Conservation (phyloP, 2,329 filamentous ascomycete genomes). For the Apiospora koreana region DNA sequence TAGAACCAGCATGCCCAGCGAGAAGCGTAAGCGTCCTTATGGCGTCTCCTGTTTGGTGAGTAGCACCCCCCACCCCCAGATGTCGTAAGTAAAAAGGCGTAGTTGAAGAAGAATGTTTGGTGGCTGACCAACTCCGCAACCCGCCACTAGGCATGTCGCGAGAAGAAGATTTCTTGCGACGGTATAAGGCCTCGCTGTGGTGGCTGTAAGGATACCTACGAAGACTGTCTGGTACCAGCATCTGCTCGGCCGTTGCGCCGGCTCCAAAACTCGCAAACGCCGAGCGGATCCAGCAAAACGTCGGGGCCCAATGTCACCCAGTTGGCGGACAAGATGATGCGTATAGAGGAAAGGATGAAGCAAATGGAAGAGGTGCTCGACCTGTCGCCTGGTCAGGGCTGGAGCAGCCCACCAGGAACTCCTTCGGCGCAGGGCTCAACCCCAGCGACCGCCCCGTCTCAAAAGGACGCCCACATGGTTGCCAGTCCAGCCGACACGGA, state of each 20-base stretch:
- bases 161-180: conserved; percentile 4
- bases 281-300: neutral
- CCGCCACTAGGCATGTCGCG: neutral
- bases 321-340: neutral
- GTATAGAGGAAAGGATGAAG: conserved; percentile 7
- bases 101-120: too few relatives aligned
- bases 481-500: neutral
- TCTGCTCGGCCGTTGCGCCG: neutral
- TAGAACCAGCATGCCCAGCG: neutral
- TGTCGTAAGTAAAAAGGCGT: neutral
- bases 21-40: conserved; percentile 10
- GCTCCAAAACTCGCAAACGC: neutral
- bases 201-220: conserved; percentile 7
- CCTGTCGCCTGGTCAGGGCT: neutral
- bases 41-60: conserved; percentile 4
- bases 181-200: neutral
- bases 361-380: conserved; percentile 6
- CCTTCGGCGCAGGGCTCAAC: neutral
- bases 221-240: neutral
- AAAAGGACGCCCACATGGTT: neutral
- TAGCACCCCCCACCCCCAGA: neutral
- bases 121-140: neutral
- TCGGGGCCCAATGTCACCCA: neutral
- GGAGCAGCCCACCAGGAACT: neutral
- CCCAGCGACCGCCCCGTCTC: neutral